Percentiles rank a stretch among this genome's conserved stretches.
Evolutionary conservation across 2,329 filamentous ascomycete species (phyloP).

Genomic region (Aureobasidium subglaciale): DNA sequence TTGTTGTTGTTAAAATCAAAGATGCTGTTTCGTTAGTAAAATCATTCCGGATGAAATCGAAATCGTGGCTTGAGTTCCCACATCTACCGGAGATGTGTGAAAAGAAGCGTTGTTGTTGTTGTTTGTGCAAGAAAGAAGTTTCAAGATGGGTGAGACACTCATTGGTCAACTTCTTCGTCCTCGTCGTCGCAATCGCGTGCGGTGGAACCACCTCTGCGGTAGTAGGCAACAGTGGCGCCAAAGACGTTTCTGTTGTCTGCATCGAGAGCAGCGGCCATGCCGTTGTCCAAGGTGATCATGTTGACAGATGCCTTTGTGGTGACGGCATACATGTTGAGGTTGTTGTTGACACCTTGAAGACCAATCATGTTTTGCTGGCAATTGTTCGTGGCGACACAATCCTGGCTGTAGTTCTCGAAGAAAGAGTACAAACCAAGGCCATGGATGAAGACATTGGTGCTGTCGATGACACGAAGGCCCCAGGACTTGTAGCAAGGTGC

Average conservation of each 20-base stretch:
- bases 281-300: constrained; percentile 37
- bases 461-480: constrained; percentile 37
- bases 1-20: background rate
- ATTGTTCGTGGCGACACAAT: constrained; percentile 39
- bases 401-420: constrained; percentile 52
- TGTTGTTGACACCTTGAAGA: constrained; percentile 34
- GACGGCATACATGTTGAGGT: constrained; percentile 41
- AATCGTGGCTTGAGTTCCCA: background rate
- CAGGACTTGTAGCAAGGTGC: constrained; percentile 32
- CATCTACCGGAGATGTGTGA: constrained; percentile 1
- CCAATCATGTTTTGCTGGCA: constrained; percentile 47
- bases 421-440: constrained; percentile 50
- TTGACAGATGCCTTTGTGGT: constrained; percentile 44
- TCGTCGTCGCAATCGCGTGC: constrained; percentile 10
- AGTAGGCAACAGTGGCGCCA: constrained; percentile 38
- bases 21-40: constrained; percentile 13
- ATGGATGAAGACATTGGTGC: constrained; percentile 38
- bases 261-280: constrained; percentile 32
- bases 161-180: background rate
- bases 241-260: constrained; percentile 43
- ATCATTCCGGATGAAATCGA: constrained; percentile 4
- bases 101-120: background rate
- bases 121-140: background rate
- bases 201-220: background rate
- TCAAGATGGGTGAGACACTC: background rate